These are phyloP conservation scores for Centaurea solstitialis DNA, from an alignment of 129 eudicot genomes.

Conservation along the genomic window DNA sequence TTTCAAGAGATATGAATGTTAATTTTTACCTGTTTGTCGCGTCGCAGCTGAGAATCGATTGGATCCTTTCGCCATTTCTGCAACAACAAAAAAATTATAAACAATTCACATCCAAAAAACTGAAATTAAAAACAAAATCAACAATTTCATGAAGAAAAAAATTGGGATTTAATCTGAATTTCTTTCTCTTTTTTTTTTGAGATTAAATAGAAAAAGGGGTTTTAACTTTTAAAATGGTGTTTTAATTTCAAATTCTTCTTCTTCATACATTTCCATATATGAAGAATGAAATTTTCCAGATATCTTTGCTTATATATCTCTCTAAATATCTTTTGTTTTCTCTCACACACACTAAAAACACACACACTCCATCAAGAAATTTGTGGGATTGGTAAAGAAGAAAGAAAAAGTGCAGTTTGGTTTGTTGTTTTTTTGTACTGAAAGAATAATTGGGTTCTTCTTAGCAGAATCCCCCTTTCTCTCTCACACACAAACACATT, in stretches of 20 bases:
- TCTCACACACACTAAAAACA: conserved; percentile 23
- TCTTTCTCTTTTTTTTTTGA: too few relatives aligned
- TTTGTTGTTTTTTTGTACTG: background rate
- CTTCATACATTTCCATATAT: background rate
- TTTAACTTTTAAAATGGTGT: background rate
- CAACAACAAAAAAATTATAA: conserved; percentile 16
- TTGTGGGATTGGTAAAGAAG: conserved; percentile 4
- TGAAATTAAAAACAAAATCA: background rate
- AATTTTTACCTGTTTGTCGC: conserved; percentile 38
- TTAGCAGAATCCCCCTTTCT: background rate
- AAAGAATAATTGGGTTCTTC: conserved; percentile 25
- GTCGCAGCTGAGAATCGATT: conserved; percentile 28
- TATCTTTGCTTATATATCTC: background rate
- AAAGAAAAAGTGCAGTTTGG: conserved; percentile 8
- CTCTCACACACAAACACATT: background rate
- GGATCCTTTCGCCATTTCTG: conserved; percentile 38
- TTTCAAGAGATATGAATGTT: conserved; percentile 3
- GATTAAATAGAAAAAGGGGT: background rate
- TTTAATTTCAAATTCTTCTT: background rate
- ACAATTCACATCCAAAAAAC: background rate
- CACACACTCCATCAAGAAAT: background rate
- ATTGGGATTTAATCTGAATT: background rate
- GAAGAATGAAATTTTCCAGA: background rate
- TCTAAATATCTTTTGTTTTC: background rate
- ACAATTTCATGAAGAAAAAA: background rate